Evolutionary conservation across 805 yeast species (phyloP).

Genomic region (Starmerella scarabaei): DNA sequence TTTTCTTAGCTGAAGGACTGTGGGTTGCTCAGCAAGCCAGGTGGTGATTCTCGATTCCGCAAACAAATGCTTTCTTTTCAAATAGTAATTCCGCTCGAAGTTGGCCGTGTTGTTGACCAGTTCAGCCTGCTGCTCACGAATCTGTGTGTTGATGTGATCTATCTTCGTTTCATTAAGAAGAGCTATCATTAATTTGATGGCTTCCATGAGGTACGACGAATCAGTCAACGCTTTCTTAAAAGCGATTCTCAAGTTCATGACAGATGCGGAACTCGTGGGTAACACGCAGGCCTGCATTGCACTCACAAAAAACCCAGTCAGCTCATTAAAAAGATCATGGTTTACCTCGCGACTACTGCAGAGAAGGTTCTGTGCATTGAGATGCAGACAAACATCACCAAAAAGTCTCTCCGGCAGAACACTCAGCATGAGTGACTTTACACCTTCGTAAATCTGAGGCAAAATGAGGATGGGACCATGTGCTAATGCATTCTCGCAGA

Average conservation of each 20-base stretch:
- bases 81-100: constrained; percentile 71
- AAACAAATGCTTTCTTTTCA: not conserved
- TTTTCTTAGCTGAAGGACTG: not conserved
- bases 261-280: constrained; percentile 89
- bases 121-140: constrained; percentile 70
- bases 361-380: constrained; percentile 73
- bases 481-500: constrained; percentile 37
- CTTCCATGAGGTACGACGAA: constrained; percentile 51
- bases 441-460: constrained; percentile 62
- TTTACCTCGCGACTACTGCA: constrained; percentile 44
- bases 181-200: constrained; percentile 62
- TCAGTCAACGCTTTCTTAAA: constrained; percentile 36
- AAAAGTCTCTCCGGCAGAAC: constrained; percentile 70
- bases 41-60: not conserved
- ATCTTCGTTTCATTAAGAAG: constrained; percentile 88
- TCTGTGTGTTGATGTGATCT: constrained; percentile 91
- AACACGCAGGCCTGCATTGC: constrained; percentile 85
- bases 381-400: constrained; percentile 48
- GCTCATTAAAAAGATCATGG: constrained; percentile 22
- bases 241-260: constrained; percentile 59
- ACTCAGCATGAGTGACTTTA: constrained; percentile 60
- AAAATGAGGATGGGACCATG: constrained; percentile 31
- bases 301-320: constrained; percentile 34
- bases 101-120: constrained; percentile 76
- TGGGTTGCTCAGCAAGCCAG: not conserved